Percentiles rank a stretch among this genome's conserved stretches.
phyloP scores from a whole-genome alignment of 1,139 yeast species.

The Pichia sp. region DNA sequence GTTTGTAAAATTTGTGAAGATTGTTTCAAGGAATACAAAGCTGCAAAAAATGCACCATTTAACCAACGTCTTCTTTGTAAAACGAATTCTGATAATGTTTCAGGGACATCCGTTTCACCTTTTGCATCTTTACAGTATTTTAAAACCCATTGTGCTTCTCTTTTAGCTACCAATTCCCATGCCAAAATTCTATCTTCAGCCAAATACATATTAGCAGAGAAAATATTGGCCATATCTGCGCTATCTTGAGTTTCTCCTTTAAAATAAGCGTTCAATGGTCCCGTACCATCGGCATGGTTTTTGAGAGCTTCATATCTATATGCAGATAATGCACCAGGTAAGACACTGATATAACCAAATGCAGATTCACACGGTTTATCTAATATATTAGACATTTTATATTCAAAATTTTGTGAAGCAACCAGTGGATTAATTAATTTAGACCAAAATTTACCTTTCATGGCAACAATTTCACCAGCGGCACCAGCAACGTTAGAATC shows the following conservation, averaged over 20 bases:
- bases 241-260: slow-evolving; percentile 62
- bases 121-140: slow-evolving; percentile 89
- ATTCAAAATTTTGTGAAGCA: slow-evolving; percentile 94
- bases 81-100: slow-evolving; percentile 79
- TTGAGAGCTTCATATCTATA: slow-evolving; percentile 83
- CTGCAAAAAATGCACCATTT: slow-evolving; percentile 96
- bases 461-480: slow-evolving; percentile 92
- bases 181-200: slow-evolving; percentile 97
- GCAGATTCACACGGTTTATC: slow-evolving; percentile 93
- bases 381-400: slow-evolving; percentile 89
- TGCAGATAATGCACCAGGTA: slow-evolving; percentile 96
- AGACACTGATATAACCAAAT: slow-evolving; percentile 87
- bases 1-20: slow-evolving; percentile 79
- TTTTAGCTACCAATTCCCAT: slow-evolving; percentile 93
- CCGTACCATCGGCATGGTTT: slow-evolving; percentile 85
- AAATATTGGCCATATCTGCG: slow-evolving; percentile 60
- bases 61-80: slow-evolving; percentile 97
- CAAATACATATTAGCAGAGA: slow-evolving; percentile 93
- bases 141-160: slow-evolving; percentile 81
- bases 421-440: slow-evolving; percentile 84
- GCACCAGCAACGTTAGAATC: slow-evolving; percentile 98
- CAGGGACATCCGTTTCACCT: slow-evolving; percentile 98
- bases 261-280: slow-evolving; percentile 83
- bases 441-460: slow-evolving; percentile 81
- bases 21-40: slow-evolving; percentile 77